Conservation (phyloP, 148 eudicot species). For the Agrostemma githago region DNA sequence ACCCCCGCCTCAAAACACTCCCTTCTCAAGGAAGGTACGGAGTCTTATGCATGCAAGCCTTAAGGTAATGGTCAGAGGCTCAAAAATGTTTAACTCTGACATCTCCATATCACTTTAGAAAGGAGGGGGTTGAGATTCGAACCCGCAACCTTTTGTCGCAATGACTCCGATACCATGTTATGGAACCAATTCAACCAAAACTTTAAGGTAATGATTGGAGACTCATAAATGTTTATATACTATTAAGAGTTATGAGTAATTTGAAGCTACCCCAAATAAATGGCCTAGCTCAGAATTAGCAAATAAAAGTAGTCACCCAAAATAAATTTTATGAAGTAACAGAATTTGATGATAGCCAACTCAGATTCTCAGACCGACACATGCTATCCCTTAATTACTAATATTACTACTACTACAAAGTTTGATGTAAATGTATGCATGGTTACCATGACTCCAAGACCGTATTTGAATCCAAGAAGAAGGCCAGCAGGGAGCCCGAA, state of each 20-base stretch:
- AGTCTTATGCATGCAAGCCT: background rate
- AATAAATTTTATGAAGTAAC: background rate
- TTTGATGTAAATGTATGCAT: background rate
- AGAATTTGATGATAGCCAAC: background rate
- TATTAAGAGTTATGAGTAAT: too few species aligned
- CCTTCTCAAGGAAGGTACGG: background rate
- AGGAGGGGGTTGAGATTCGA: too few species aligned
- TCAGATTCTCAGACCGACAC: background rate
- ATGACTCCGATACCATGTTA: too few species aligned
- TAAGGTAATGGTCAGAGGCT: too few species aligned
- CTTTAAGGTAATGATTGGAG: too few species aligned
- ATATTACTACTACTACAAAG: background rate
- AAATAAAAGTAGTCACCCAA: background rate
- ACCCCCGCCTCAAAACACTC: too few species aligned
- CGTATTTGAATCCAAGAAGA: constrained; percentile 51
- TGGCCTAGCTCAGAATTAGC: background rate
- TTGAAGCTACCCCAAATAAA: background rate
- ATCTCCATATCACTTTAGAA: too few species aligned
- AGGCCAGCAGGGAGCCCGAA: constrained; percentile 74
- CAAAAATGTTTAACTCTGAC: too few species aligned
- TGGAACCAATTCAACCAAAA: too few species aligned
- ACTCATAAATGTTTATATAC: too few species aligned
- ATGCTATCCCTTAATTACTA: background rate
- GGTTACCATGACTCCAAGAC: constrained; percentile 49
- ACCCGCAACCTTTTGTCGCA: too few species aligned